A percentile compares a stretch with the other conserved stretches of the same genome.
Conservation (phyloP, 2,329 filamentous ascomycete species). For the Nigrospora oryzae region DNA sequence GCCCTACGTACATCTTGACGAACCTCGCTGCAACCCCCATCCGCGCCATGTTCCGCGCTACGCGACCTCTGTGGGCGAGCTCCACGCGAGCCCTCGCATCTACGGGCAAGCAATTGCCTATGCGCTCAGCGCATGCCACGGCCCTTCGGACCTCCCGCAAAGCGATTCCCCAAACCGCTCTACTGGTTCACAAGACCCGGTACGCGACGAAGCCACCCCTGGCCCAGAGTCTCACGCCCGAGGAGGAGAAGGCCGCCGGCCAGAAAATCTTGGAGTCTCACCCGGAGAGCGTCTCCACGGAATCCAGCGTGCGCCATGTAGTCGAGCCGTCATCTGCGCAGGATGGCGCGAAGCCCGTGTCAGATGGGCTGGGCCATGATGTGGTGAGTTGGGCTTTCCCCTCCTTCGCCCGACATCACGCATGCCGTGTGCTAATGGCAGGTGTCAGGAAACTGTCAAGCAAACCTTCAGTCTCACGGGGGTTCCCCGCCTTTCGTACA, state of each 20-base stretch:
- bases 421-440: too few species aligned
- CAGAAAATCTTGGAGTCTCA: slow-evolving; percentile 47
- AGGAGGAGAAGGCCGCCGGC: slow-evolving; percentile 46
- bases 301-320: slow-evolving; percentile 46
- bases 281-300: slow-evolving; percentile 51
- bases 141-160: too few species aligned
- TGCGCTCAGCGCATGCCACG: too few species aligned
- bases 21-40: neutral
- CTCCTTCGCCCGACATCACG: too few species aligned
- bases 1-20: neutral
- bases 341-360: slow-evolving; percentile 13
- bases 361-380: slow-evolving; percentile 32
- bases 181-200: slow-evolving; percentile 12
- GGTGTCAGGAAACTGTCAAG: slow-evolving; percentile 49
- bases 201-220: slow-evolving; percentile 18
- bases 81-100: slow-evolving; percentile 10
- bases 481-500: slow-evolving; percentile 60
- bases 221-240: slow-evolving; percentile 37
- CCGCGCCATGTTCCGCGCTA: slow-evolving; percentile 17
- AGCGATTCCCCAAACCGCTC: neutral
- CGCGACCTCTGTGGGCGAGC: slow-evolving; percentile 12
- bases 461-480: slow-evolving; percentile 58
- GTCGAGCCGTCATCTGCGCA: slow-evolving; percentile 26
- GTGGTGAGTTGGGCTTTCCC: slow-evolving; percentile 39
- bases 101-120: neutral